Base-by-base conservation (phyloP, 148 eudicot species). In the Silene conica region DNA sequence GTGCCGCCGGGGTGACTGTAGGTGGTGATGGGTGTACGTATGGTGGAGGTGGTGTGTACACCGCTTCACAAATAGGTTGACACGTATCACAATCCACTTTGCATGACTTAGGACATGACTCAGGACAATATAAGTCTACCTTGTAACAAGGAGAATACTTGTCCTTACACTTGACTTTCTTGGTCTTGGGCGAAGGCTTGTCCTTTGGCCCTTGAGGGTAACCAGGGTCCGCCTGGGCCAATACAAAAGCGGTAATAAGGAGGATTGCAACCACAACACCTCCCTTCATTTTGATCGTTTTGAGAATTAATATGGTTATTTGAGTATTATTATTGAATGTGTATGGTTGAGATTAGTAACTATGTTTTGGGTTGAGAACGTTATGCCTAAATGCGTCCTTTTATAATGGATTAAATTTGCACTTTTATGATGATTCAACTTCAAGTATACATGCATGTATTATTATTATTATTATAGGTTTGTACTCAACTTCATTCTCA, bases 351-450 rank as follows among this genome's bases (percentile, higher is more conserved):
- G 12, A 31, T 50, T 50, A 26, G 6, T 58, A 38, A n/a, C 21
- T 64, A 45, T 52, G 45, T 55, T 74, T 63, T 26, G 21, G 38
- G 89, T 78, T 5, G 82, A 80, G 31, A 84, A 86, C 54, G 59
- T 23, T 21, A 46, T 46, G 71, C 23, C 9, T 46, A 14, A 3
- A 22, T 22, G 38, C 0, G 3, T 25, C 20, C 20, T 1, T 69
- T 69, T 69, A 69, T 69, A 69, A 3, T 68, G 57, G 13, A 2
- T 12, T 69, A 31, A 50, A 46, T 60, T 58, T 69, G 72, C 41
- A 69, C 72, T 69, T 69, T 69, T 5, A 6, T 23, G 72, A 0
- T 69, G 59, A 48, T 69, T 69, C 21, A 69, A 69, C 20, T 69
- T 50, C 20, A 69, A 69, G 72, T 69, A 22, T 48, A 25, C 38